Evolutionary conservation across 2,329 filamentous ascomycete species (phyloP), one percentile per base, ranked within the genome.

Genomic region (Dactylellina leptospora): DNA sequence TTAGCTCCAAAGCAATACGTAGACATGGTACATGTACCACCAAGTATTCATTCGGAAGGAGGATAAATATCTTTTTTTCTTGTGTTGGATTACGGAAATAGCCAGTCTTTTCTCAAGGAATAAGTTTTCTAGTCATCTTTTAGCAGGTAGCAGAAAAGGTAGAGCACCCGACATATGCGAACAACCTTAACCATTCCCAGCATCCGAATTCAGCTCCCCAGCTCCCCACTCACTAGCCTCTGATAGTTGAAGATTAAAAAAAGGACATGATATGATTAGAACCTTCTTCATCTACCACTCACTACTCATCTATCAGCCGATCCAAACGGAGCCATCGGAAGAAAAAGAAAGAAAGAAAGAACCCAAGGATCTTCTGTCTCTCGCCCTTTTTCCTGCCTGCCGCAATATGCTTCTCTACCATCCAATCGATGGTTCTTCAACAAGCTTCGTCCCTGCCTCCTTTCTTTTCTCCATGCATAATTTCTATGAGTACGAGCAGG

Each of bases 371-470:
- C 20, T 30, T 38, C 5, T 16, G n/a, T n/a, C n/a, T n/a, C n/a
- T n/a, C n/a, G n/a, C n/a, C n/a, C n/a, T n/a, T n/a, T n/a, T n/a
- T 16, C 20, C 25, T 33, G 40, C 47, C 58, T 63, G 60, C 54
- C 66, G 38, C 16, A 58, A 58, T 38, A 40, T 28, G 63, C 40
- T 66, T 55, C 28, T 48, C 27, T 23, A 33, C 44, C 30, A 20
- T 44, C 55, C 33, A 51, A 60, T 59, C 54, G 48, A 55, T 38
- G 30, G n/a, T 51, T 56, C 42, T 50, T 38, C 9, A 50, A 44
- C 40, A 54, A 44, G 42, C 56, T 28, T 40, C 48, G 63, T 55
- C 64, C 64, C 63, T 69, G 48, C 63, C 61, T 69, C 47, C 18
- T n/a, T 48, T 38, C 27, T 22, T 50, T 16, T n/a, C n/a, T n/a